These are phyloP conservation scores for Rhizopogon vinicolor DNA, from an alignment of 768 basidiomycete genomes.

Conservation along the genomic window DNA sequence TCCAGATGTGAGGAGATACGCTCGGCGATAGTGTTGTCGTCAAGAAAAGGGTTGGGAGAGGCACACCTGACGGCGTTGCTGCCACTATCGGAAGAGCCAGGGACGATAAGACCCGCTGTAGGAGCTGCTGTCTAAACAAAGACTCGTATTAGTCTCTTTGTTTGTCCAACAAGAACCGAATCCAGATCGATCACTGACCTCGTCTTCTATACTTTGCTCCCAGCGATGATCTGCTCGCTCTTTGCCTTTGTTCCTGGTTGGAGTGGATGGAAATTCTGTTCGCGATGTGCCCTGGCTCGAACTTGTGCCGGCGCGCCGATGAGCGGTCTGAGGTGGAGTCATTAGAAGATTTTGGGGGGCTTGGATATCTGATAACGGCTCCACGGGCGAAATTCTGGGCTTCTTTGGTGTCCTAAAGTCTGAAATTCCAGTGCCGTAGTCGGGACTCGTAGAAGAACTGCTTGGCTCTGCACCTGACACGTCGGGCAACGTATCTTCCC, in stretches of 20 bases:
- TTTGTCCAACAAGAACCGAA: not conserved
- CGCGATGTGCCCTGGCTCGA: not conserved
- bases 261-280: constrained; percentile 10
- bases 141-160: not conserved
- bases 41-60: constrained; percentile 1
- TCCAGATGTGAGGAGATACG: constrained; percentile 5
- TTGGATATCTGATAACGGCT: not conserved
- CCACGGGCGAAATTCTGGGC: constrained; percentile 3
- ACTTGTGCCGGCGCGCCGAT: not conserved
- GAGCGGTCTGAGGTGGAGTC: constrained; percentile 20
- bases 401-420: constrained; percentile 17
- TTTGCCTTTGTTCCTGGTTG: constrained; percentile 23
- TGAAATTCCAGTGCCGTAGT: not conserved
- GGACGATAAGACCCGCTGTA: not conserved
- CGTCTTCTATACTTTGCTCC: constrained; percentile 3
- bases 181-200: constrained; percentile 9
- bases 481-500: constrained; percentile 10
- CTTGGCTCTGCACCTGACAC: constrained; percentile 7
- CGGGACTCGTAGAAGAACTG: too few relatives aligned
- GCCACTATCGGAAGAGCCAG: not conserved
- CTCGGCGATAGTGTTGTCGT: not conserved
- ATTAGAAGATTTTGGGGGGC: not conserved
- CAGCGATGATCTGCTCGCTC: constrained; percentile 7
- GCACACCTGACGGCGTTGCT: constrained; percentile 5
- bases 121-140: not conserved